Base-by-base conservation (phyloP, 805 yeast genomes). In the Lipomyces lipofer region DNA sequence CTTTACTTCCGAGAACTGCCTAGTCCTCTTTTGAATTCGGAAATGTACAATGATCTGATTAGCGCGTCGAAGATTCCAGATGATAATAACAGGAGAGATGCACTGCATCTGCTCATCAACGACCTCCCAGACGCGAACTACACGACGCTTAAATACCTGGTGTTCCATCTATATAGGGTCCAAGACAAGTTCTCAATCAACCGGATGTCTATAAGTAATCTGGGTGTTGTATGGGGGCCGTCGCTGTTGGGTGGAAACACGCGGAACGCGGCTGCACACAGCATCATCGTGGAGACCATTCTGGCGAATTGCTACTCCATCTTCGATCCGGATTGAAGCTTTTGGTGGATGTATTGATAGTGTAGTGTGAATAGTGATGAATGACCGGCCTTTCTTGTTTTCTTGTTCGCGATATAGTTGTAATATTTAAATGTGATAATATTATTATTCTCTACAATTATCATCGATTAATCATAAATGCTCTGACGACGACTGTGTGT, bases 191-290 rank as follows among this genome's bases (percentile, higher is more conserved):
- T 83, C 64, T 76, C 76, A 19, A 63, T 71, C 32, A 89, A 90
- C 67, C 78, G 94, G 67, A 94, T 94, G 99, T 83, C 83, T 44
- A 77, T 84, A 54, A 84, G 85, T 65, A 85, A 86, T 56, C 70
- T 94, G 64, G 88, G 95, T 44, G 88, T 88, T 36, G 90, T 92
- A 35, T 94, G 99, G 99, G 97, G 97, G 0, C 96, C 96, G 17
- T 87, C 88, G 1, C 72, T 94, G 49, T 78, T 94, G 68, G 79
- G 84, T 17, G 81, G 82, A 63, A 81, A 80, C 53, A 79, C 80
- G 22, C 74, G 78, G 66, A 96, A 83, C 65, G 81, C 87, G 74
- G 84, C 85, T 51, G 82, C 79, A 61, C 88, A 87, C 70, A 85
- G 88, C 43, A 79, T 79, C 53, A 86, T 89, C 3, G 81, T 94